Evolutionary conservation across 331 rosid species (phyloP), one percentile per base, ranked within the genome.

Genomic region (Pyrus hybrid): DNA sequence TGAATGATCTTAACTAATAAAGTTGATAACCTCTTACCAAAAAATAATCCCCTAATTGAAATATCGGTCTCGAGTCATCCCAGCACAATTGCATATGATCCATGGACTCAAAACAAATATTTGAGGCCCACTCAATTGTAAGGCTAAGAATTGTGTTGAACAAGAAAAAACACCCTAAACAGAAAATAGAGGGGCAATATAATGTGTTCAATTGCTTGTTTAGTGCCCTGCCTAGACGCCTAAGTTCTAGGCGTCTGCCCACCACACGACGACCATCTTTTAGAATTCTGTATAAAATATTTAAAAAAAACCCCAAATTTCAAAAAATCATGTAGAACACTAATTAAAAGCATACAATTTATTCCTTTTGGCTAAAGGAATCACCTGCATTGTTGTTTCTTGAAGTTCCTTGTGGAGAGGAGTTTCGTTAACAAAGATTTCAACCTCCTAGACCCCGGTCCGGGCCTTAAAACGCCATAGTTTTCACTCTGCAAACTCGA

Each of bases 381-480:
- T 82, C 81, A 92, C 87, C 81, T 81, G 87, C 97, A 93, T 78
- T 87, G 96, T 75, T 81, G 90, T 72, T 74, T 89, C 26, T 43
- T 84, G 64, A 75, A 81, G 45, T 72, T 83, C 80, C 85, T 85
- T 26, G 79, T 72, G 28, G 85, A 80, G 11, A 86, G 51, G 73
- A 84, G 69, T 60, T 83, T 89, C n/a, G 73, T 75, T 16, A 93
- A 83, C 74, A 83, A 37, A 70, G 72, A 80, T 56, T 83, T 89
- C 1, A 93, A 69, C 87, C 91, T 91, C 85, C 91, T 86, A 63
- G 97, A 85, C 21, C 89, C 90, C 0, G 83, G 77, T 54, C 98
- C 93, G 16, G 93, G 96, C 33, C 71, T 87, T 67, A 93, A 76
- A 43, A 80, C 88, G 45, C 97, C 97, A 74, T 77, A 82, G 43